Conservation (phyloP, 768 basidiomycete species). For the Mycena chlorophos region DNA sequence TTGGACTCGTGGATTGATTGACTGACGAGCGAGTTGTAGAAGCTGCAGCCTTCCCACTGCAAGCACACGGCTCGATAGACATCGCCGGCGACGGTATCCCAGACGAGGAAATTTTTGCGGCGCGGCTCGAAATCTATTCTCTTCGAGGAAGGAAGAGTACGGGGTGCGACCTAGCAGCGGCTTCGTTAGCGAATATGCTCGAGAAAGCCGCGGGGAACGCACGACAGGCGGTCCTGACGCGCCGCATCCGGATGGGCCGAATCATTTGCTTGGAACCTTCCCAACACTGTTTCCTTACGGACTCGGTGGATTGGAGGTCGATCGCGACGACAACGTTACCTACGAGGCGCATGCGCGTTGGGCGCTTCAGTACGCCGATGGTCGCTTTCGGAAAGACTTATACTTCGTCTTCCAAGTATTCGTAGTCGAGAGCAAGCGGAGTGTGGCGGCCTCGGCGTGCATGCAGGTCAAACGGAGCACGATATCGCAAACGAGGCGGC, state of each 20-base stretch:
- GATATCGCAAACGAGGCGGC: slow-evolving; percentile 24
- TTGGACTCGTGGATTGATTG: too few relatives aligned
- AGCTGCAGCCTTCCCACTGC: too few relatives aligned
- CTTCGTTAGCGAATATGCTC: slow-evolving; percentile 31
- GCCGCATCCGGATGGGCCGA: slow-evolving; percentile 24
- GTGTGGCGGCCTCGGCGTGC: slow-evolving; percentile 23
- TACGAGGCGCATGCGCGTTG: slow-evolving; percentile 32
- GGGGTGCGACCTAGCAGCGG: slow-evolving; percentile 3
- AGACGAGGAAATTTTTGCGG: background rate
- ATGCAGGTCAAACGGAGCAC: slow-evolving; percentile 33
- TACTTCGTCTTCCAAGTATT: slow-evolving; percentile 33
- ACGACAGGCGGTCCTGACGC: slow-evolving; percentile 25
- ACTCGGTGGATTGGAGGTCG: slow-evolving; percentile 33
- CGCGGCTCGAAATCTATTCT: background rate
- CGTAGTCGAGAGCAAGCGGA: slow-evolving; percentile 30
- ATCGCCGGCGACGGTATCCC: background rate
- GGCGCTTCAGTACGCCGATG: slow-evolving; percentile 32
- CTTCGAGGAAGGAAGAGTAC: background rate
- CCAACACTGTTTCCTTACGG: slow-evolving; percentile 38
- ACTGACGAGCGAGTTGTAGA: too few relatives aligned
- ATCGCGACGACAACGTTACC: slow-evolving; percentile 15
- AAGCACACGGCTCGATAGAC: too few relatives aligned
- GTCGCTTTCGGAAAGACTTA: slow-evolving; percentile 24
- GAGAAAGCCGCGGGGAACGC: slow-evolving; percentile 4
- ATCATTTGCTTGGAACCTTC: slow-evolving; percentile 33